Evolutionary conservation across 345 rosid species (phyloP), one percentile per base, ranked within the genome.

Genomic region (Eucalyptus erythrocorys): DNA sequence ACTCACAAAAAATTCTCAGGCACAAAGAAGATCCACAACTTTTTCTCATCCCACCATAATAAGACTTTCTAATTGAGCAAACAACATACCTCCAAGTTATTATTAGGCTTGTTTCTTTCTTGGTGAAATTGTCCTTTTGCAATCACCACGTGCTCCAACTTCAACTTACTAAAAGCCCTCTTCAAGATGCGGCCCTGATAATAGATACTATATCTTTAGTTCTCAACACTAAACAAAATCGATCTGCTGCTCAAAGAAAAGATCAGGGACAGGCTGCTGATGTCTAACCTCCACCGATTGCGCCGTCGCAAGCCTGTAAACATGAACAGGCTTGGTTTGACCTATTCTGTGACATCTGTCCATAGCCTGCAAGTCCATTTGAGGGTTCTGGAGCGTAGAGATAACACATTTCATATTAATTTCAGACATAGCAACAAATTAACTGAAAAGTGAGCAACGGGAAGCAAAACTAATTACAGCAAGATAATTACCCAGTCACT

Each of bases 261-360:
- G 85, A 85, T 42, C 81, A 6, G 45, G 40, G 86, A 34, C 45
- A 48, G 66, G 57, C 19, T 24, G 32, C 7, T 51, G 13, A 8
- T 30, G 22, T 27, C 45, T 86, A 92, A 98, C 99, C 97, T 98
- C 99, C 47, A 98, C 88, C 13, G 99, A 98, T 89, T 94, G 99
- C 57, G 98, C 98, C 4, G 99, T 95, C 34, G 96, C 94, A 90
- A 98, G 99, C 92, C 99, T 94, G 91, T 97, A 98, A 90, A 98
- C 99, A 92, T 98, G 99, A 92, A 98, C 99, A 85, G 99, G 98
- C 91, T 98, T 98, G 43, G 99, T 98, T 92, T 98, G 99, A n/a
- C 99, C 99, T 66, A 98, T 97, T 91, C 99, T 94, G 88, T 98
- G 99, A 93, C 99, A 98, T 92, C 99, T 93, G 91, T 98, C 99